Conservation (phyloP, 179 eudicot genomes). For the Beta macrorhiza region DNA sequence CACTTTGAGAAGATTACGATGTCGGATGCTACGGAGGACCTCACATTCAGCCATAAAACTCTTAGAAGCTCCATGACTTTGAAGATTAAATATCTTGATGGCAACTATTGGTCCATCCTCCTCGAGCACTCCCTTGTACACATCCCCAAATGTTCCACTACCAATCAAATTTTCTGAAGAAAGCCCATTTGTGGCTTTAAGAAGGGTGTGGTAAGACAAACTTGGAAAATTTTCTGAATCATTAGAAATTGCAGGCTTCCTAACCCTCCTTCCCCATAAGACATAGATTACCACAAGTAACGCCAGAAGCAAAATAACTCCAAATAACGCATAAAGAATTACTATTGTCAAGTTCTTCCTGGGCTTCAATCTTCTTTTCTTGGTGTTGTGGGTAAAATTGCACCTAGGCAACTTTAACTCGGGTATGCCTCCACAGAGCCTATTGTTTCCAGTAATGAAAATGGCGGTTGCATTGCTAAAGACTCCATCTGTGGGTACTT, state of each 20-base stretch:
- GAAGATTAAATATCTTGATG: constrained; percentile 28
- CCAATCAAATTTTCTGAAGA: constrained; percentile 29
- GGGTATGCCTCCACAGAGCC: constrained; percentile 39
- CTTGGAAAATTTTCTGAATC: background rate
- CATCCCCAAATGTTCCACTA: constrained; percentile 34
- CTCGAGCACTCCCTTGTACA: constrained; percentile 27
- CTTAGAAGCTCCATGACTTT: constrained; percentile 11
- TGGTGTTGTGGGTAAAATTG: background rate
- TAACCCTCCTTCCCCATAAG: background rate
- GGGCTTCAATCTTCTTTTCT: background rate
- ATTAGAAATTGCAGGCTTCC: background rate
- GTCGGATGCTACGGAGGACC: constrained; percentile 28
- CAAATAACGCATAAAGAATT: background rate
- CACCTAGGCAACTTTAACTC: constrained; percentile 27
- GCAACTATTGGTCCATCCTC: constrained; percentile 14
- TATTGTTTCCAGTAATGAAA: constrained; percentile 23
- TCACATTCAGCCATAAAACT: constrained; percentile 33
- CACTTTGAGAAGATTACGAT: constrained; percentile 35
- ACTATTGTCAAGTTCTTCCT: background rate
- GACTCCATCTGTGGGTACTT: constrained; percentile 33
- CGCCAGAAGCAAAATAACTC: background rate
- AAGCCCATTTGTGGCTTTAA: constrained; percentile 34
- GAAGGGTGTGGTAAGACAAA: constrained; percentile 30
- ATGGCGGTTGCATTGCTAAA: constrained; percentile 28
- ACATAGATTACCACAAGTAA: background rate